Evolutionary conservation across 768 basidiomycete genomes (phyloP), one percentile per base, ranked within the genome.

Genomic region (Suillus paluster): DNA sequence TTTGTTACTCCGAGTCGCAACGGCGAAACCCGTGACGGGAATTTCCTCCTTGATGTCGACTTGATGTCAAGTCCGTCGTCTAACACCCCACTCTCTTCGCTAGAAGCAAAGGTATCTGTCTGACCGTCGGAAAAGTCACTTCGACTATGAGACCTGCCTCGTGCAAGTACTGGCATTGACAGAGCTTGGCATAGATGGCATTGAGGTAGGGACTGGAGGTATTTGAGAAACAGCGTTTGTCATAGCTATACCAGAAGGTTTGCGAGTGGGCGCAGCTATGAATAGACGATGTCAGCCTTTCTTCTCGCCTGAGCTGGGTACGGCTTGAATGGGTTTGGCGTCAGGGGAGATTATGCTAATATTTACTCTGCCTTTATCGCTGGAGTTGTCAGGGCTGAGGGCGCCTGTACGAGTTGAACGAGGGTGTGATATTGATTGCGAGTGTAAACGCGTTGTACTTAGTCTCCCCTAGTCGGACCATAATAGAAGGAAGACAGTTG

Each of bases 21-120:
- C 96, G 0, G 97, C 96, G 73, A 99, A 99, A 3, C 97, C 96
- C 8, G 94, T 97, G 6, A 98, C 93, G 1, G 96, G 90, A 15
- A 94, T 93, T 68, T 93, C 91, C 55, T 70, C 71, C 46, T 75
- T 68, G 46, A 76, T 63, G 63, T 71, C 73, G 45, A 78, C n/a
- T n/a, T n/a, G n/a, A 76, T 63, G 63, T 71, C 73, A 48, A 78
- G 63, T 58, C 78, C 77, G 60, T 79, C 73, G 30, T 72, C 62
- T 57, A 79, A 76, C 55, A 69, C 63, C 17, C 78, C 73, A 12
- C 68, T 71, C 3, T 74, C 74, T 12, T 57, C 73, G 21, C 70
- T 76, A 0, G 75, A 76, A 38, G 19, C 46, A 39, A 50, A 64
- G 3, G 54, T 56, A 12, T 75, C 75, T 19, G 61, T 21, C n/a